Percentiles rank a stretch among this genome's conserved stretches.
These are phyloP conservation scores for Babesia bigemina DNA, from an alignment of 169 alveolate genomes.

Conservation along the genomic window DNA sequence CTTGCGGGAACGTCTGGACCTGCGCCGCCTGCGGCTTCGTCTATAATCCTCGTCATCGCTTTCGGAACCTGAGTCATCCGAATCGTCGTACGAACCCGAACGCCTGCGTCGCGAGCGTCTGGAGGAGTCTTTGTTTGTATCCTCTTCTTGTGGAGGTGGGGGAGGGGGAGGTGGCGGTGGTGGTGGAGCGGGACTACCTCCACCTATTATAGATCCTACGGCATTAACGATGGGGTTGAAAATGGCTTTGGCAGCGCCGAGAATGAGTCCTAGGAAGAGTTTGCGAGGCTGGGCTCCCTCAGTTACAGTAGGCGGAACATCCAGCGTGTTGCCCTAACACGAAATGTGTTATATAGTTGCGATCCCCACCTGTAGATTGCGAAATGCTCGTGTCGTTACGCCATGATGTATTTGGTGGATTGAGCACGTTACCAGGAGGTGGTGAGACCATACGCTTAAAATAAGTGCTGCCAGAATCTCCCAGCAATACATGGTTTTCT, in stretches of 20 bases:
- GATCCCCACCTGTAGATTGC: neutral
- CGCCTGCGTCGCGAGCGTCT: neutral
- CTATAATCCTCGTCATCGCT: neutral
- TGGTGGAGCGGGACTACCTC: conserved; percentile 27
- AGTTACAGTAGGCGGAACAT: neutral
- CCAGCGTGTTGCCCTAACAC: neutral
- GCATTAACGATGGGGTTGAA: conserved; percentile 37
- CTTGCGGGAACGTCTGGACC: neutral
- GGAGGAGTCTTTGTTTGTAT: neutral
- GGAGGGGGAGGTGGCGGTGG: conserved; percentile 67
- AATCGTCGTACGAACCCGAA: neutral
- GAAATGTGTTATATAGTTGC: too few species aligned
- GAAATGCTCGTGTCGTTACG: too few species aligned
- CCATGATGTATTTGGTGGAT: too few species aligned
- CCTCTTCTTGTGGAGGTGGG: conserved; percentile 40
- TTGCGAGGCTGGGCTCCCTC: conserved; percentile 45
- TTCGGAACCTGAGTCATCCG: conserved; percentile 1
- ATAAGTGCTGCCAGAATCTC: neutral
- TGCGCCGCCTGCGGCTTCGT: conserved; percentile 15
- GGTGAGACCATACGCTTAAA: neutral
- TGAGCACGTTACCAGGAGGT: neutral
- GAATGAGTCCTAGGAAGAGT: conserved; percentile 22
- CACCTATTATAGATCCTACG: neutral
- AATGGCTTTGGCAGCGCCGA: conserved; percentile 17
- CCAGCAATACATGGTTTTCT: conserved; percentile 1